Conservation (phyloP, 192 early-diverging fungal species). For the Chytriomyces sp. region DNA sequence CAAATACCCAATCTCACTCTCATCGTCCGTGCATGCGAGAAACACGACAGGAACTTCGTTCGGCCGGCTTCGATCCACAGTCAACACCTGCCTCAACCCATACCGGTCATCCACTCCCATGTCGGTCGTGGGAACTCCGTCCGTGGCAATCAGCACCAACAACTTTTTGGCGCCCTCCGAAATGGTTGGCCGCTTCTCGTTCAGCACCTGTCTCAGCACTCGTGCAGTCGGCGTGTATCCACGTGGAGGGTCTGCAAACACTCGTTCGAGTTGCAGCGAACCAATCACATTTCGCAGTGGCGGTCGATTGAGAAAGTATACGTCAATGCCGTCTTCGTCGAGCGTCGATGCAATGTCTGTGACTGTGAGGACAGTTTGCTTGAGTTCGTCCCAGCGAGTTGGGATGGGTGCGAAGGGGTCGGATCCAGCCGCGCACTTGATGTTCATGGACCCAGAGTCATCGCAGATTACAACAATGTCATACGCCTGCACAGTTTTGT, state of each 20-base stretch:
- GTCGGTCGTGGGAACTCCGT: constrained; percentile 11
- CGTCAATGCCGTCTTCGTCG: constrained; percentile 29
- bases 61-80: not conserved
- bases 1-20: constrained; percentile 18
- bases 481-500: constrained; percentile 11
- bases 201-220: constrained; percentile 1
- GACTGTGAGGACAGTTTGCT: constrained; percentile 3
- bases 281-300: constrained; percentile 10
- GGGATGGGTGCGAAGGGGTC: constrained; percentile 22
- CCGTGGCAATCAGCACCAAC: constrained; percentile 17
- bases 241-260: not conserved
- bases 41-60: not conserved
- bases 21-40: constrained; percentile 21
- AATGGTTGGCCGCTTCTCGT: constrained; percentile 1
- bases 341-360: constrained; percentile 23
- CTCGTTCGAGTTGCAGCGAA: not conserved
- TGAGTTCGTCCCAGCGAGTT: constrained; percentile 39
- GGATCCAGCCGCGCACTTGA: not conserved
- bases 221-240: constrained; percentile 25
- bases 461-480: constrained; percentile 34
- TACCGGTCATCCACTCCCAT: not conserved
- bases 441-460: constrained; percentile 35
- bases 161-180: not conserved
- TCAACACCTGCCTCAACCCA: not conserved
- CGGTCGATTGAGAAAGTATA: constrained; percentile 33